Conservation (phyloP, 495 filamentous ascomycete genomes). For the Penicillium bialowiezense region DNA sequence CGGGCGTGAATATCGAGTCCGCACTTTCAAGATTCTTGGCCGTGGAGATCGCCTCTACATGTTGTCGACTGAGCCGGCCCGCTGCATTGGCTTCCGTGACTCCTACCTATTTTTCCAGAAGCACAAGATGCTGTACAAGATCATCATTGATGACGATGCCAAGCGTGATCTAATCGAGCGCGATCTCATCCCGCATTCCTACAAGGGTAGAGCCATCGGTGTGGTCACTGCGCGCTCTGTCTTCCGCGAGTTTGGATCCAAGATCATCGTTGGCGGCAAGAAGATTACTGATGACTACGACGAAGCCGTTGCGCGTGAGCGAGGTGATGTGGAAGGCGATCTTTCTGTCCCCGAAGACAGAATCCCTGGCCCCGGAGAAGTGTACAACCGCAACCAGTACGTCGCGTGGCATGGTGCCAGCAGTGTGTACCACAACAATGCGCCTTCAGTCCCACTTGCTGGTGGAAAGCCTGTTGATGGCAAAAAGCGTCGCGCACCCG, state of each 20-base stretch:
- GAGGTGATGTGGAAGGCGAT: conserved; percentile 85
- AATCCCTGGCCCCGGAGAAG: conserved; percentile 64
- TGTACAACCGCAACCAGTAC: conserved; percentile 93
- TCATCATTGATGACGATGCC: conserved; percentile 88
- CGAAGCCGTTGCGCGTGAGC: conserved; percentile 68
- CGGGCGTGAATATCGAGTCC: conserved; percentile 87
- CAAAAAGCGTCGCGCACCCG: conserved; percentile 79
- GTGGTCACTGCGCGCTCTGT: conserved; percentile 96
- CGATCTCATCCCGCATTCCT: conserved; percentile 91
- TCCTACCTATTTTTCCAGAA: conserved; percentile 98
- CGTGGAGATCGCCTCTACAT: conserved; percentile 90
- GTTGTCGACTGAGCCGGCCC: conserved; percentile 93
- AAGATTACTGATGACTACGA: conserved; percentile 89
- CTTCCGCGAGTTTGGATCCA: conserved; percentile 92
- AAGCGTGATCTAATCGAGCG: conserved; percentile 93
- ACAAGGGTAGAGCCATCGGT: conserved; percentile 97
- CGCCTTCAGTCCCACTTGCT: conserved; percentile 70
- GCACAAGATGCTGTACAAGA: conserved; percentile 90
- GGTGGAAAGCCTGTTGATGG: conserved; percentile 66
- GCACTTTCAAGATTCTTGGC: conserved; percentile 84
- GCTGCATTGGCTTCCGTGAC: conserved; percentile 95
- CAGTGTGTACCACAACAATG: conserved; percentile 84
- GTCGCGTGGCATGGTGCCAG: conserved; percentile 98
- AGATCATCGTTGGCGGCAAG: conserved; percentile 87
- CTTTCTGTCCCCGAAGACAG: conserved; percentile 82